Evolutionary conservation across 1,139 yeast genomes (phyloP).

Genomic region (Candida pseudocylindracea): DNA sequence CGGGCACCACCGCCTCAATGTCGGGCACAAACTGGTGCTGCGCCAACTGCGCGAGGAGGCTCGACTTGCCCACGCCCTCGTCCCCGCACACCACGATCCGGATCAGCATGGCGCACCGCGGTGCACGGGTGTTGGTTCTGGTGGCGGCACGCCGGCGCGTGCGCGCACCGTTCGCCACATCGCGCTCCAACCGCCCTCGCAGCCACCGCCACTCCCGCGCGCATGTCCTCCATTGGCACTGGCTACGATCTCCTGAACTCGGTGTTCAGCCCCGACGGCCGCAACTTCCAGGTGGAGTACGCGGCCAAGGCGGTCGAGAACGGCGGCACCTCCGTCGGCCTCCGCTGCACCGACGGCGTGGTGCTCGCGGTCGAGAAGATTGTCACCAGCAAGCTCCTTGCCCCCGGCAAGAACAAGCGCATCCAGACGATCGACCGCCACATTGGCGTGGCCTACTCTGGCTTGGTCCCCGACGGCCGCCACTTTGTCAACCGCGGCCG

Average conservation of each 20-base stretch:
- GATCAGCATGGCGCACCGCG: constrained; percentile 1
- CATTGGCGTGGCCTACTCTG: constrained; percentile 87
- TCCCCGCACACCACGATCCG: constrained; percentile 85
- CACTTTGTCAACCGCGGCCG: constrained; percentile 83
- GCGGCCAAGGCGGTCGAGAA: constrained; percentile 96
- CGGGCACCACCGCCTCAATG: constrained; percentile 56
- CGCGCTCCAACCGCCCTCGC: no score
- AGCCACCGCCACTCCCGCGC: no score
- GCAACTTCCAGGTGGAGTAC: constrained; percentile 96
- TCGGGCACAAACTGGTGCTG: constrained; percentile 62
- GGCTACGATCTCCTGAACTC: constrained; percentile 94
- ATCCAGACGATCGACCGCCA: constrained; percentile 88
- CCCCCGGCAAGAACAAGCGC: constrained; percentile 72
- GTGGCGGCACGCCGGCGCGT: no score
- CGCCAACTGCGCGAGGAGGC: constrained; percentile 55
- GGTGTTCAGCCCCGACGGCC: constrained; percentile 71
- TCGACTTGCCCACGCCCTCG: constrained; percentile 71
- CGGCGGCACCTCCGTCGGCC: constrained; percentile 89
- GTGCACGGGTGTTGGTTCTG: not conserved
- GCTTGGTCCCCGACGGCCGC: constrained; percentile 91
- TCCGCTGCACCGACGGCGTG: constrained; percentile 79
- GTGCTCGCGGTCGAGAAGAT: constrained; percentile 94
- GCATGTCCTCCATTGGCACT: constrained; percentile 76
- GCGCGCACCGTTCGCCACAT: no score
- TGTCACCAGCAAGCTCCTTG: constrained; percentile 67